Evolutionary conservation across 129 eudicot genomes (phyloP), one percentile per base, ranked within the genome.

Genomic region (Logfia minima): DNA sequence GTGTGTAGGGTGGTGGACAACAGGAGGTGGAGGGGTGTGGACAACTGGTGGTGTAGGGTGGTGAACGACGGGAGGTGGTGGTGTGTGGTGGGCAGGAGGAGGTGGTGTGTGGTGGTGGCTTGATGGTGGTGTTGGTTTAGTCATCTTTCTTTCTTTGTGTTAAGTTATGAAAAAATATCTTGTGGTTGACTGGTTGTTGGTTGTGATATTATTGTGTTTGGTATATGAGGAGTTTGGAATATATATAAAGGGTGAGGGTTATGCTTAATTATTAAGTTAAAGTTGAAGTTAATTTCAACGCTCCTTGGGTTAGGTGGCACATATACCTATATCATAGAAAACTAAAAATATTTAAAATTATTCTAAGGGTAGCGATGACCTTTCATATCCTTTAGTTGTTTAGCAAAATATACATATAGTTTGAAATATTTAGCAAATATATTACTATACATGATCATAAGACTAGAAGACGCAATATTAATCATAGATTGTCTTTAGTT

Each of bases 111-210:
- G 61, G 70, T 66, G 70, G 48, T 69, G 76, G 52, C 74, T 24
- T 53, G 75, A 66, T 66, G 75, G 81, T 37, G 75, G 81, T 13
- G 81, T 56, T 68, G 75, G 82, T 70, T 78, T 78, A 32, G 82
- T 78, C 82, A 78, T 76, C 22, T 66, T 76, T 37, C 8, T 73
- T 32, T 76, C n/a, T 59, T 66, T 39, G 1, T 29, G 19, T 51
- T 26, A 26, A 26, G 29, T 26, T 26, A 14, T 48, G n/a, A 3
- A 13, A 14, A 48, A 14, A 48, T 14, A 48, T 48, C 55, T 48
- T 48, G 2, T 56, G 7, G 39, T 45, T 37, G 67, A 22, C 7
- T 24, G 29, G 41, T 35, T 34, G 55, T 45, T 24, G 29, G 41
- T 35, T 34, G 55, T 45, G 62, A 37, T 26, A 26, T 26, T 26